Percentiles rank a stretch among this genome's conserved stretches.
Evolutionary conservation across 2,329 filamentous ascomycete species (phyloP).

Genomic region (Pseudocercospora macadamiae): DNA sequence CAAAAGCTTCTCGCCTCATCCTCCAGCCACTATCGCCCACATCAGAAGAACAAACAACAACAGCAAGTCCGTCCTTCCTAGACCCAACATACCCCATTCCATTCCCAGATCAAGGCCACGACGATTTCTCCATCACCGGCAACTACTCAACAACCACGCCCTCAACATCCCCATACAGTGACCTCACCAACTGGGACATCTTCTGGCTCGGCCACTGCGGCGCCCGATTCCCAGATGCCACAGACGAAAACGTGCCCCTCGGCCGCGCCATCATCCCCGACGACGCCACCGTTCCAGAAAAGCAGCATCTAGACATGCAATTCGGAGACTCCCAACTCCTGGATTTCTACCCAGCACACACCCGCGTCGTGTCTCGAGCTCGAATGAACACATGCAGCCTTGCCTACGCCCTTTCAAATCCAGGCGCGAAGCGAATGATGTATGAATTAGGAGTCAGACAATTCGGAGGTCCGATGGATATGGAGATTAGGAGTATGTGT

Average conservation of each 20-base stretch:
- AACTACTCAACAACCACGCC: conserved; percentile 13
- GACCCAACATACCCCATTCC: not conserved
- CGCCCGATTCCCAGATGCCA: conserved; percentile 11
- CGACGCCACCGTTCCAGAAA: conserved; percentile 28
- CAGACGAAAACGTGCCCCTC: conserved; percentile 12
- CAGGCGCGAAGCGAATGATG: conserved; percentile 48
- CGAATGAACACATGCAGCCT: conserved; percentile 46
- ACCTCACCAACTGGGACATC: conserved; percentile 41
- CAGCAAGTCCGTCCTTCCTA: not conserved
- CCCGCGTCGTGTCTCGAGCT: conserved; percentile 48
- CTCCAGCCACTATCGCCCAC: conserved; percentile 30
- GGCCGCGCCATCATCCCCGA: conserved; percentile 23
- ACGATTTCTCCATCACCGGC: conserved; percentile 17
- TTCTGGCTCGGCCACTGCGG: conserved; percentile 41
- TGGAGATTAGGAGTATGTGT: conserved; percentile 37
- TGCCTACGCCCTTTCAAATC: conserved; percentile 51
- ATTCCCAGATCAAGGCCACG: conserved; percentile 16
- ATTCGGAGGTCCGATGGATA: conserved; percentile 43
- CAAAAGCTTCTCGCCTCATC: conserved; percentile 43
- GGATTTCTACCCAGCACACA: conserved; percentile 39
- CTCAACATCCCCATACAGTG: conserved; percentile 41
- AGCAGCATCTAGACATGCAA: conserved; percentile 26
- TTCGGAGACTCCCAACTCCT: conserved; percentile 25
- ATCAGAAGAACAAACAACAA: no score
- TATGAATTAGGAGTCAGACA: conserved; percentile 50